phyloP scores from a whole-genome alignment of 306 rosid species.

The Malus sieversii region DNA sequence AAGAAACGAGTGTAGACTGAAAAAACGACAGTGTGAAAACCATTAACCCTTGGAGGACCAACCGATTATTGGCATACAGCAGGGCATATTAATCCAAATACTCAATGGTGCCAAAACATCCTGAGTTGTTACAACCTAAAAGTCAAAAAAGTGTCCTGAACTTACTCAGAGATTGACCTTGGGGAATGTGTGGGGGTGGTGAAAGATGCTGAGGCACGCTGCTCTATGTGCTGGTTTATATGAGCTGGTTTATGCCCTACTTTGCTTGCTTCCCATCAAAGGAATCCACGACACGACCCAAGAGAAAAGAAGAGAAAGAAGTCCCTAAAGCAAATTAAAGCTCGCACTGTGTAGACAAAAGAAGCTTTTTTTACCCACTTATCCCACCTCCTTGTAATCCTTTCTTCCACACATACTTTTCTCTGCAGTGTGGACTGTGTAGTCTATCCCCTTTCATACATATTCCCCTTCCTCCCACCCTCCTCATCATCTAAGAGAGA shows the following conservation, averaged over 20 bases:
- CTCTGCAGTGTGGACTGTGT: neutral
- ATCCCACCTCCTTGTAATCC: neutral
- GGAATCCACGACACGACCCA: conserved; percentile 48
- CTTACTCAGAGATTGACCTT: neutral
- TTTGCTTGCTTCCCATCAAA: conserved; percentile 49
- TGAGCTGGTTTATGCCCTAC: conserved; percentile 56
- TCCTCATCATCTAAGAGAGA: neutral
- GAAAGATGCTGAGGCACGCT: conserved; percentile 32
- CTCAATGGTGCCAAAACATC: neutral
- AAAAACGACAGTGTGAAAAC: no score
- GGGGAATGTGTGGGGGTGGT: neutral
- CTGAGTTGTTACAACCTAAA: neutral
- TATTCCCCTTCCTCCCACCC: neutral
- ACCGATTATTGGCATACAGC: neutral
- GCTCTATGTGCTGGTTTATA: conserved; percentile 40
- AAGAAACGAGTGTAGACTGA: no score
- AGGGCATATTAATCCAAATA: neutral
- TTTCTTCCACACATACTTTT: neutral
- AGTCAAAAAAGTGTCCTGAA: conserved; percentile 13
- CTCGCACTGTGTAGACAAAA: conserved; percentile 31
- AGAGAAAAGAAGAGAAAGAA: conserved; percentile 22
- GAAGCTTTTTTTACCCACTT: conserved; percentile 41
- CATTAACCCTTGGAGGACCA: neutral
- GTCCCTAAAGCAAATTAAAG: conserved; percentile 29
- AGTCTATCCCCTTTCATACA: neutral